Evolutionary conservation across 2,329 filamentous ascomycete species (phyloP), one percentile per base, ranked within the genome.

Genomic region (Aspergillus proliferans): DNA sequence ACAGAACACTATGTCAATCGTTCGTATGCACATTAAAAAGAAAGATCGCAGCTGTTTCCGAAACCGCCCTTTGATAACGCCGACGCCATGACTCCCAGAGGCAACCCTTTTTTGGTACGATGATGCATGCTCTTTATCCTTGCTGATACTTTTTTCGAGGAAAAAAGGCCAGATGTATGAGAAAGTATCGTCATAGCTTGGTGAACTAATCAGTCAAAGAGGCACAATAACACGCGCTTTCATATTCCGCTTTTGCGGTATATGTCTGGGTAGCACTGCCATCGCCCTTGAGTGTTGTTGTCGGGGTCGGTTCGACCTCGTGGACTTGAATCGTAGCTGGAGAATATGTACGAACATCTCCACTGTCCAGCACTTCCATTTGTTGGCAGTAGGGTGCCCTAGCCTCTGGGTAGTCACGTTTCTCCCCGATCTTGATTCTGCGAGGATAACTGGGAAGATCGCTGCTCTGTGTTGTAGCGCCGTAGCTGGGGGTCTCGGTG

Each of bases 391-490:
- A 86, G 1, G 83, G 78, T 45, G 72, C 58, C 9, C 59, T 53
- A 6, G 69, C 63, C 30, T 64, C 64, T 7, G 71, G 63, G 5
- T 71, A 67, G 40, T 72, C 68, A 21, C 84, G 77, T 46, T 82
- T 79, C 65, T 87, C 83, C 62, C 84, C 80, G 42, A 87, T 75
- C 65, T 86, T 86, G 58, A 86, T 73, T 22, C 80, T 73, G 45
- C 79, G 81, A 1, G 83, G 81, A 55, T 79, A 70, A 49, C 62
- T 49, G 26, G 61, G 62, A 21, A 52, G 24, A 4, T 53, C n/a
- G 43, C 50, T 12, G 39, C 56, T 58, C 43, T 51, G 57, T 24
- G 50, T 46, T 21, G 52, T 24, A 28, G 36, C 21, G 5, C 56
- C 21, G 28, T 50, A 50, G 46, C 51, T 51, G 14, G 56, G 50